Base-by-base conservation (phyloP, 805 yeast genomes). In the Ogataea dorogensis region DNA sequence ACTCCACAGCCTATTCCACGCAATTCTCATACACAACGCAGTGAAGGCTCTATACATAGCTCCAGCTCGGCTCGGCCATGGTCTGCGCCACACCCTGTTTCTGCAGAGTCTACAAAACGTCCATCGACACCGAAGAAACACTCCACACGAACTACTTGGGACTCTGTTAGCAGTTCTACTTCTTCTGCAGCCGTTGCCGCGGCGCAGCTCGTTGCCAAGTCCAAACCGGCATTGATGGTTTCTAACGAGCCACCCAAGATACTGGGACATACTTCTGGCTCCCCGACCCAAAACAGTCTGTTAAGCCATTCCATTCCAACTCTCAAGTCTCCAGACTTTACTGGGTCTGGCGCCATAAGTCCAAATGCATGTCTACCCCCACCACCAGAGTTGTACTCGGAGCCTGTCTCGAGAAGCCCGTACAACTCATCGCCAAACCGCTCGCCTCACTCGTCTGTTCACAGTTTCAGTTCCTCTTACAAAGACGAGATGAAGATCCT, bases 161-260 rank as follows among this genome's bases (percentile, higher is more conserved):
- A 60, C 33, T 35, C 50, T 5, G 37, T 58, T 6, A 59, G 55
- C 33, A 48, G 38, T 9, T 34, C 47, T 7, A 56, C 62, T 16
- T 61, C 65, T 1, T 43, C 56, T 0, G 50, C 53, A 7, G 67
- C 67, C 2, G 28, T 62, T 10, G 63, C 63, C 2, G 67, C 67
- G 4, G 67, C 67, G 0, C 47, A 63, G 3, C 20, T 53, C n/a
- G 60, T 61, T n/a, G 63, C 65, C 7, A 56, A 53, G 30, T 28
- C 51, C 3, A 58, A 49, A 9, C 63, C 67, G 3, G 23, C 43
- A 4, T 36, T 49, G 19, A 54, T 61, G 56, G 45, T 42, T 7
- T 50, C 61, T 5, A 26, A 31, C 12, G 43, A 36, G 31, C 36
- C 19, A 15, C 17, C 28, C 13, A 18, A 12, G 5, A 11, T n/a